phyloP scores from a whole-genome alignment of 1,284 basidiomycete species.

The Ustilago nuda region DNA sequence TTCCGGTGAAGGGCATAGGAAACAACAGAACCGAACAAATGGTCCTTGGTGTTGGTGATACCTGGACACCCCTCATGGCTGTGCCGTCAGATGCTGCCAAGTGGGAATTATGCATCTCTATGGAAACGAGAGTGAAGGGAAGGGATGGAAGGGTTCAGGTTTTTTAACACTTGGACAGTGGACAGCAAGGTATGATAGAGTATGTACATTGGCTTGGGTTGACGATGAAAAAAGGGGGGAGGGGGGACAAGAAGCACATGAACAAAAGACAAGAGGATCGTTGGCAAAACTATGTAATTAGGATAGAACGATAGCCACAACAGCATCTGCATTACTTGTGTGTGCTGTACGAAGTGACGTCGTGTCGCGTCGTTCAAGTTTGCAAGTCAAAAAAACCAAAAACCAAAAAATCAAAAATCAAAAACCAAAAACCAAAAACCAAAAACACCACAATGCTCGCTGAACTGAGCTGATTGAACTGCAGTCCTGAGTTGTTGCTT shows the following conservation, averaged over 20 bases:
- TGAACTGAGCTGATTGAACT: too few species aligned
- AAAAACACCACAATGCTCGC: too few species aligned
- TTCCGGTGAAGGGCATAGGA: not conserved
- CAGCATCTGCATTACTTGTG: too few species aligned
- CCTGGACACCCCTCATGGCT: not conserved
- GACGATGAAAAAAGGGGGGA: not conserved
- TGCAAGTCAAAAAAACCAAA: not conserved
- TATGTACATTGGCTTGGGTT: too few species aligned
- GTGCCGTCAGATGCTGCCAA: not conserved
- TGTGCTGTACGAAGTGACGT: not conserved
- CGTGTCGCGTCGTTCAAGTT: constrained; percentile 7
- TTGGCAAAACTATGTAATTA: too few species aligned
- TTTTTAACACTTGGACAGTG: not conserved
- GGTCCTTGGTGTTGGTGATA: not conserved
- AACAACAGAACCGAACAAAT: not conserved
- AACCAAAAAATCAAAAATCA: too few species aligned
- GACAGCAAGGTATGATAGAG: not conserved
- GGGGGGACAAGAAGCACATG: not conserved
- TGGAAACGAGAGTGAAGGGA: not conserved
- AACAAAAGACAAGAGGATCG: too few species aligned
- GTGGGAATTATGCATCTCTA: not conserved
- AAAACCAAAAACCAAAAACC: too few species aligned
- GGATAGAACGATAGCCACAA: too few species aligned
- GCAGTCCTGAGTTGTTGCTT: too few species aligned
- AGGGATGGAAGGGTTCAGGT: not conserved